phyloP scores from a whole-genome alignment of 768 basidiomycete species.

The Boletus subcaerulescens region DNA sequence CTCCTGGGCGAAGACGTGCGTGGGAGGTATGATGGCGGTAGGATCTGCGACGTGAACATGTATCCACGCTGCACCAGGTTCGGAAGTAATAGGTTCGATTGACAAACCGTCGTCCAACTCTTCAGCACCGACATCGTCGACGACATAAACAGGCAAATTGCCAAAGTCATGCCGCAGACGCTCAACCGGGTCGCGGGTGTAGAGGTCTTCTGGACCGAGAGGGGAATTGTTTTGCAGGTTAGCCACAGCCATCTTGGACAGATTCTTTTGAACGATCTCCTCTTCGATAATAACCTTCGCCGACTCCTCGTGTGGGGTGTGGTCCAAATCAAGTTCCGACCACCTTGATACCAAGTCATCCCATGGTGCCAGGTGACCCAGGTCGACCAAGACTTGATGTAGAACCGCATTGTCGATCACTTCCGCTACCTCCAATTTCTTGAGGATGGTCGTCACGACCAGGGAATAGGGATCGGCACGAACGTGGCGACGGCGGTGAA shows the following conservation, averaged over 20 bases:
- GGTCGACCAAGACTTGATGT: conserved; percentile 54
- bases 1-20: conserved; percentile 54
- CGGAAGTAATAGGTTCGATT: conserved; percentile 60
- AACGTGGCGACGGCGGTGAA: conserved; percentile 43
- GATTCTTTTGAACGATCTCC: conserved; percentile 20
- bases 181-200: conserved; percentile 60
- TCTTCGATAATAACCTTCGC: conserved; percentile 33
- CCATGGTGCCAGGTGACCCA: conserved; percentile 83
- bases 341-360: conserved; percentile 55
- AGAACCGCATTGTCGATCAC: conserved; percentile 28
- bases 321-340: conserved; percentile 32
- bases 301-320: conserved; percentile 25
- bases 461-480: conserved; percentile 65
- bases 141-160: conserved; percentile 73
- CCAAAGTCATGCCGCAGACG: conserved; percentile 85
- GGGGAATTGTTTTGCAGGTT: conserved; percentile 25
- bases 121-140: conserved; percentile 75
- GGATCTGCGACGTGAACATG: conserved; percentile 95
- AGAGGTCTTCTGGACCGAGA: conserved; percentile 63
- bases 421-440: conserved; percentile 44
- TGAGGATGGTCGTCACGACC: conserved; percentile 54
- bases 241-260: conserved; percentile 8
- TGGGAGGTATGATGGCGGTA: conserved; percentile 70
- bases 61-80: conserved; percentile 68
- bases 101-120: conserved; percentile 96